phyloP scores from a whole-genome alignment of 2,329 filamentous ascomycete species.

The Ascochyta clinopodiicola region DNA sequence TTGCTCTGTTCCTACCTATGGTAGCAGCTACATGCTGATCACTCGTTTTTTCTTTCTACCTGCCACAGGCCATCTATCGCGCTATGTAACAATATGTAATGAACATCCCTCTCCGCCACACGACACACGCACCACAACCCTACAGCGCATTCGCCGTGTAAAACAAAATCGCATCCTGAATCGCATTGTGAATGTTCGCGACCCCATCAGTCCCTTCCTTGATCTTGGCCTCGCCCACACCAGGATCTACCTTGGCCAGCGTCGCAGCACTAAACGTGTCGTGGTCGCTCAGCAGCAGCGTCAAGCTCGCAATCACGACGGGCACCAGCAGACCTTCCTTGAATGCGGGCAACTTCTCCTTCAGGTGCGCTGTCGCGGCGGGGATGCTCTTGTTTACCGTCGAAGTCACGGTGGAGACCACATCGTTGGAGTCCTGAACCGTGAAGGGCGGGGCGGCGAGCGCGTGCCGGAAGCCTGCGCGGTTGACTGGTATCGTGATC shows the following conservation, averaged over 20 bases:
- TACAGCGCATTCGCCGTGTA: conserved; percentile 16
- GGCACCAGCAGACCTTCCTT: conserved; percentile 15
- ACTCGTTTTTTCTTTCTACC: not conserved
- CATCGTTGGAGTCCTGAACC: conserved; percentile 9
- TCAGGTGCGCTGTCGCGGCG: conserved; percentile 13
- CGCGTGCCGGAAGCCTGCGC: conserved; percentile 23
- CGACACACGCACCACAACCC: no score
- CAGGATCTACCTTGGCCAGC: conserved; percentile 14
- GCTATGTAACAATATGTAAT: conserved; percentile 3
- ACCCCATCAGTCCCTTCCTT: conserved; percentile 19
- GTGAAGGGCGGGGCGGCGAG: conserved; percentile 16
- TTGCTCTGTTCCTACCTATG: conserved; percentile 6
- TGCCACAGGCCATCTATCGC: not conserved
- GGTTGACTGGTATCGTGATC: conserved; percentile 17
- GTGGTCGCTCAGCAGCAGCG: conserved; percentile 24
- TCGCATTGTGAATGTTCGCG: conserved; percentile 26
- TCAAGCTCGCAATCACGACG: conserved; percentile 22
- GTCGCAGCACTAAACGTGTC: conserved; percentile 26
- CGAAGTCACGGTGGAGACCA: conserved; percentile 16
- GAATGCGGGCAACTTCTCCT: conserved; percentile 19
- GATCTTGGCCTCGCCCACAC: conserved; percentile 16
- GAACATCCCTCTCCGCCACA: not conserved
- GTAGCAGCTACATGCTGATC: conserved; percentile 14
- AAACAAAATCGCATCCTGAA: conserved; percentile 19
- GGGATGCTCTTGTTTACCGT: conserved; percentile 26